A percentile compares a stretch with the other conserved stretches of the same genome.
phyloP scores from a whole-genome alignment of 768 basidiomycete genomes.

The Calocybe gangraenosa region DNA sequence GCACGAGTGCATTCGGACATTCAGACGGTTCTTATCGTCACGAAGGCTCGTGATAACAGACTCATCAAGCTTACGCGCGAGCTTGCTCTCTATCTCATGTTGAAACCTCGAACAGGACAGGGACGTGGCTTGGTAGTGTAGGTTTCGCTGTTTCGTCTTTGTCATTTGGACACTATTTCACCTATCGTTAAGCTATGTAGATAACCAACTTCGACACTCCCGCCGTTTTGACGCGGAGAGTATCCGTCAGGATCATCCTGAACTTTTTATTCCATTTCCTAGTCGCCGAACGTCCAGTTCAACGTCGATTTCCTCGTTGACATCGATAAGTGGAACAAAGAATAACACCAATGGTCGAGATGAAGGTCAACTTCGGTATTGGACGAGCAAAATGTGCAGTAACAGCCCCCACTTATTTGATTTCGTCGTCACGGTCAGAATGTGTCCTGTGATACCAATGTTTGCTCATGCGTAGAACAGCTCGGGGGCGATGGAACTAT shows the following conservation, averaged over 20 bases:
- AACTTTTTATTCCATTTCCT: conserved; percentile 78
- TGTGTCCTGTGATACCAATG: neutral
- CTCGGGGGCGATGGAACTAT: conserved; percentile 98
- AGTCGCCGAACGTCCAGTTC: conserved; percentile 70
- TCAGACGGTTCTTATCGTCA: conserved; percentile 91
- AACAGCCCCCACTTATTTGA: conserved; percentile 90
- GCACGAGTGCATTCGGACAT: conserved; percentile 89
- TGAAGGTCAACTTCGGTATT: conserved; percentile 93
- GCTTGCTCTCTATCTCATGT: conserved; percentile 93
- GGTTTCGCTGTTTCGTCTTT: conserved; percentile 13
- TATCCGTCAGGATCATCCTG: conserved; percentile 80
- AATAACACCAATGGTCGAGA: conserved; percentile 43
- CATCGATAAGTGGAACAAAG: conserved; percentile 39
- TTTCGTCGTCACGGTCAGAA: conserved; percentile 89
- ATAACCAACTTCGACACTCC: conserved; percentile 83
- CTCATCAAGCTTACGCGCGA: conserved; percentile 94
- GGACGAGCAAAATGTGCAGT: conserved; percentile 96
- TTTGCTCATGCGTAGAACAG: conserved; percentile 33
- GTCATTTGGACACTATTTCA: conserved; percentile 10
- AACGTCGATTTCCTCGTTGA: conserved; percentile 55
- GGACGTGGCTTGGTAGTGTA: conserved; percentile 85
- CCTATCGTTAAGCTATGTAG: conserved; percentile 70
- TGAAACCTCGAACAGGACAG: conserved; percentile 62
- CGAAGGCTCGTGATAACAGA: conserved; percentile 95
- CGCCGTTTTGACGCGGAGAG: conserved; percentile 93